Conservation (phyloP, 331 rosid genomes). For the Quercus lobata region DNA sequence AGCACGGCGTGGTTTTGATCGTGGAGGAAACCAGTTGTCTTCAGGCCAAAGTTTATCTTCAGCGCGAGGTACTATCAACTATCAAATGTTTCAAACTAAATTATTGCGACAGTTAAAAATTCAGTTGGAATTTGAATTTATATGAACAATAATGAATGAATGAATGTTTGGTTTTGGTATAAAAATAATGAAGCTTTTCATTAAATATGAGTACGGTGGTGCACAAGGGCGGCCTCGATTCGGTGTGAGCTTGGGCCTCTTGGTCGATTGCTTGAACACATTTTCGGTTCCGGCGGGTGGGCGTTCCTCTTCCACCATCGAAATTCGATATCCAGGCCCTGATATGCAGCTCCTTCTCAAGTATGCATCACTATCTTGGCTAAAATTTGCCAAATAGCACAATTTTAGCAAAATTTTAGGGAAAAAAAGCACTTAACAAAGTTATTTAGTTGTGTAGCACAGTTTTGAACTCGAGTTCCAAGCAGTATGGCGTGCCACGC, state of each 20-base stretch:
- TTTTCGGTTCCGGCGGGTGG: constrained; percentile 77
- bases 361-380: constrained; percentile 27
- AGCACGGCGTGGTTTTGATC: constrained; percentile 82
- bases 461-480: no score
- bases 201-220: constrained; percentile 64
- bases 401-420: no score
- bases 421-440: no score
- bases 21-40: constrained; percentile 86
- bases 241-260: constrained; percentile 82
- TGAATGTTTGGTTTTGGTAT: no score
- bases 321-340: constrained; percentile 87
- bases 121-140: no score
- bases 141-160: no score
- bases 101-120: no score
- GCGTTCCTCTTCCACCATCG: constrained; percentile 50
- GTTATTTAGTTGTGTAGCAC: no score
- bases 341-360: constrained; percentile 94
- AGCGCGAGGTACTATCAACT: constrained; percentile 64
- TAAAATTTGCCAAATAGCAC: no score
- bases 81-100: no score
- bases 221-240: constrained; percentile 81
- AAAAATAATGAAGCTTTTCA: constrained; percentile 37
- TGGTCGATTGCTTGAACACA: constrained; percentile 82
- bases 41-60: constrained; percentile 92
- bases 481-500: no score